phyloP scores from a whole-genome alignment of 352 stramenopile species.

The Phytopythium ostracodes region DNA sequence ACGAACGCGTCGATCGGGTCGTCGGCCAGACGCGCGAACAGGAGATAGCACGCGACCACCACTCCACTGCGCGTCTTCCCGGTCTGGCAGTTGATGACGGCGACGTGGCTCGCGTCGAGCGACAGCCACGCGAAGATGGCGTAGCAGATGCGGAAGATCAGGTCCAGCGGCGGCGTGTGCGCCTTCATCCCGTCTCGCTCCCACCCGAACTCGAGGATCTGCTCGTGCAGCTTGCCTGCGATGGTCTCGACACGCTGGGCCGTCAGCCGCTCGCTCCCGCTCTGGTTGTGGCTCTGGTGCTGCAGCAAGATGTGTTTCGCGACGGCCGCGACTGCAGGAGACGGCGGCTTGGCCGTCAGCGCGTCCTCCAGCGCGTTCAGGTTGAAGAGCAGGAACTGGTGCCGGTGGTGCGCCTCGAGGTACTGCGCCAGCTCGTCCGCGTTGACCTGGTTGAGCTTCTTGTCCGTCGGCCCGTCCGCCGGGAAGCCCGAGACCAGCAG shows the following conservation, averaged over 20 bases:
- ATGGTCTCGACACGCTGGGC: slow-evolving; percentile 13
- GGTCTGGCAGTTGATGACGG: slow-evolving; percentile 87
- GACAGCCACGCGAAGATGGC: slow-evolving; percentile 90
- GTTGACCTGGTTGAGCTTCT: slow-evolving; percentile 74
- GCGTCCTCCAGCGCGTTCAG: slow-evolving; percentile 53
- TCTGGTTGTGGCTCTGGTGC: background rate
- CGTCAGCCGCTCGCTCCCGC: background rate
- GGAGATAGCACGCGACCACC: slow-evolving; percentile 91
- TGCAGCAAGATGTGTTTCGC: too few relatives aligned
- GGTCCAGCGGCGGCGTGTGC: slow-evolving; percentile 73
- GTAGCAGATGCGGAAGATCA: slow-evolving; percentile 92
- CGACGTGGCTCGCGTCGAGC: slow-evolving; percentile 75
- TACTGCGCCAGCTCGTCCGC: slow-evolving; percentile 56
- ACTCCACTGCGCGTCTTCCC: slow-evolving; percentile 93
- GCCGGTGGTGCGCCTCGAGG: slow-evolving; percentile 47
- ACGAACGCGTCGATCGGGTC: slow-evolving; percentile 86
- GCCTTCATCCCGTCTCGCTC: slow-evolving; percentile 80
- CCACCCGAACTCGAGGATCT: slow-evolving; percentile 85
- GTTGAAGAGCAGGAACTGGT: slow-evolving; percentile 81
- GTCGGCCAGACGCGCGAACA: slow-evolving; percentile 75
- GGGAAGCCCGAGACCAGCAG: slow-evolving; percentile 62
- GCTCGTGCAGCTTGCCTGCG: slow-evolving; percentile 58
- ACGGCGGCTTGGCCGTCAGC: slow-evolving; percentile 1
- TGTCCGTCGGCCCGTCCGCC: slow-evolving; percentile 48
- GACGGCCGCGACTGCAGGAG: slow-evolving; percentile 1